Conservation (phyloP, 495 filamentous ascomycete genomes). For the Elaphomyces granulatus region DNA sequence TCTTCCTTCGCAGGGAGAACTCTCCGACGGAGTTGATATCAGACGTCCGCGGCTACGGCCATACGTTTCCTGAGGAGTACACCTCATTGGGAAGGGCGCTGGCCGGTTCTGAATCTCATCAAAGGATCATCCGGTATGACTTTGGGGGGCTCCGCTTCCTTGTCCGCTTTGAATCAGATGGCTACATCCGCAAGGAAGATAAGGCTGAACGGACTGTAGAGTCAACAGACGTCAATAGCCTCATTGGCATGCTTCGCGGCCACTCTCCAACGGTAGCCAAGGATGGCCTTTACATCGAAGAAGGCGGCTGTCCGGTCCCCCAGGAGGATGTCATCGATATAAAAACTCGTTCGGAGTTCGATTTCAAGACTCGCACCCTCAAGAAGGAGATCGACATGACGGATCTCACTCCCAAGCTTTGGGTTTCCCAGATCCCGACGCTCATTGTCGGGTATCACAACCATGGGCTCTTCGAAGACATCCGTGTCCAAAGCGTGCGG, state of each 20-base stretch:
- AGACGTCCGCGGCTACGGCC: slow-evolving; percentile 43
- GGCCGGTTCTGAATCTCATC: slow-evolving; percentile 42
- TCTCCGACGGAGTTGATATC: slow-evolving; percentile 36
- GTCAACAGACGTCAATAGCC: not conserved
- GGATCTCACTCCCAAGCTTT: slow-evolving; percentile 25
- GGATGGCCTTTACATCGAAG: not conserved
- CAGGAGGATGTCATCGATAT: not conserved
- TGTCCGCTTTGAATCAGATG: slow-evolving; percentile 49
- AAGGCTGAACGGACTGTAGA: not conserved
- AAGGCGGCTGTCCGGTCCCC: not conserved
- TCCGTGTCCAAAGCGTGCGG: slow-evolving; percentile 31
- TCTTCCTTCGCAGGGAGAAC: slow-evolving; percentile 46
- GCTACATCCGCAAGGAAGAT: slow-evolving; percentile 28
- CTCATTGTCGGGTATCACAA: slow-evolving; percentile 47
- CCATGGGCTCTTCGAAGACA: slow-evolving; percentile 37
- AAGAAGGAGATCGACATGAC: slow-evolving; percentile 17
- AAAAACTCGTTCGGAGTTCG: slow-evolving; percentile 33
- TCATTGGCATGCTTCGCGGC: slow-evolving; percentile 5
- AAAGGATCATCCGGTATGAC: slow-evolving; percentile 44
- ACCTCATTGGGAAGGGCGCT: slow-evolving; percentile 41
- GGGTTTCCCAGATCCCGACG: slow-evolving; percentile 46
- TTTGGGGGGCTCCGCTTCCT: slow-evolving; percentile 41
- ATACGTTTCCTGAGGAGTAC: slow-evolving; percentile 49
- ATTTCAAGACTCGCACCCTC: slow-evolving; percentile 49
- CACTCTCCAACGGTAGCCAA: slow-evolving; percentile 20